A percentile compares a stretch with the other conserved stretches of the same genome.
These are phyloP conservation scores for Trichoderma reesei DNA, from an alignment of 495 filamentous ascomycete genomes.

Conservation along the genomic window DNA sequence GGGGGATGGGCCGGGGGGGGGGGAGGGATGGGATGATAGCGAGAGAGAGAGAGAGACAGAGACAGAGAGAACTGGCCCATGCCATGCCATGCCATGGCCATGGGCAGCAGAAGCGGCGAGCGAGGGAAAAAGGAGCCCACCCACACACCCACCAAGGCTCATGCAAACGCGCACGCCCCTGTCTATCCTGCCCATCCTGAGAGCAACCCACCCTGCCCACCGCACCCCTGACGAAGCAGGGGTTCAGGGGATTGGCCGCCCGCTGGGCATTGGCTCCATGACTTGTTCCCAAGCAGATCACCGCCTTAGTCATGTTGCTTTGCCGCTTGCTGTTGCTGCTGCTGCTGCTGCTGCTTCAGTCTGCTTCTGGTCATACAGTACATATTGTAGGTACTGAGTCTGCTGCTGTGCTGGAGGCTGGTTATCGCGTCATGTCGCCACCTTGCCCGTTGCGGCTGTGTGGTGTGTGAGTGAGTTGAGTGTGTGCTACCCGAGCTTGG, in stretches of 20 bases:
- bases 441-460: background rate
- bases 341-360: too few species aligned
- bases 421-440: constrained; percentile 8
- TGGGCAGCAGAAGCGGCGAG: background rate
- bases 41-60: too few species aligned
- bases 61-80: too few species aligned
- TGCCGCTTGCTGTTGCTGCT: too few species aligned
- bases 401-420: constrained; percentile 1
- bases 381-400: too few species aligned
- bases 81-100: too few species aligned
- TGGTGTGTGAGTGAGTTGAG: too few species aligned
- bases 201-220: too few species aligned
- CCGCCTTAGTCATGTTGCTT: background rate
- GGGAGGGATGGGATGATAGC: background rate
- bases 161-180: constrained; percentile 5
- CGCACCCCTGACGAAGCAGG: background rate
- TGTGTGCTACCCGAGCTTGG: too few species aligned
- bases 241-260: background rate
- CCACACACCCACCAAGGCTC: background rate
- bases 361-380: too few species aligned
- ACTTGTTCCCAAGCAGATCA: constrained; percentile 3
- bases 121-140: constrained; percentile 3
- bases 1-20: too few species aligned
- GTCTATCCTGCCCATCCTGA: too few species aligned
- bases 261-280: background rate